These are phyloP conservation scores for Wallacemonas sp. DNA, from an alignment of 208 protist species.

Conservation along the genomic window DNA sequence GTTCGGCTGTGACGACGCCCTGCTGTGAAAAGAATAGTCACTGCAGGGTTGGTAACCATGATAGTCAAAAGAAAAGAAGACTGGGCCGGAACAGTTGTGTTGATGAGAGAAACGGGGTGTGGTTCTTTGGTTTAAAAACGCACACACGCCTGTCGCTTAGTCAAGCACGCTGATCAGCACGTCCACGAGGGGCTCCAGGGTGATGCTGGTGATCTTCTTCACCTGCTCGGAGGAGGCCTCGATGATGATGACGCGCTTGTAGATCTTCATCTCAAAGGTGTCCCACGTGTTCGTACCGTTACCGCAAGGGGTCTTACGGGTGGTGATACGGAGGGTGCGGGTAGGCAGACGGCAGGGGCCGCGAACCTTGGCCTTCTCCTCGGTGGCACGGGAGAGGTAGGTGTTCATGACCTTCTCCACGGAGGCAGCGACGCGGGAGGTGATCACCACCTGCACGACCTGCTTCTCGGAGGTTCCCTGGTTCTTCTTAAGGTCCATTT, in stretches of 20 bases:
- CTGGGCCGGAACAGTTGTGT: neutral
- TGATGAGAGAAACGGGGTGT: neutral
- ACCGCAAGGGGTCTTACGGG: constrained; percentile 99
- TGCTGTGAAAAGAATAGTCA: neutral
- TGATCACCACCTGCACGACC: constrained; percentile 98
- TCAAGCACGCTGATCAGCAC: constrained; percentile 67
- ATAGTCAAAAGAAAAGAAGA: neutral
- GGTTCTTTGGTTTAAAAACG: too few relatives aligned
- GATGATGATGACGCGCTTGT: constrained; percentile 99
- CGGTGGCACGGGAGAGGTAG: constrained; percentile 94
- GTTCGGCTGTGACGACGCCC: constrained; percentile 20
- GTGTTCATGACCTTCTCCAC: constrained; percentile 98
- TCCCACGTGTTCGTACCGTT: constrained; percentile 99
- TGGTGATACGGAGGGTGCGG: constrained; percentile 97
- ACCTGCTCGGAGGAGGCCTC: constrained; percentile 87
- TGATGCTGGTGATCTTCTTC: constrained; percentile 93
- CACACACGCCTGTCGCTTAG: too few relatives aligned
- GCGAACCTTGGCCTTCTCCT: constrained; percentile 95
- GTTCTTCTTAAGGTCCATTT: constrained; percentile 88
- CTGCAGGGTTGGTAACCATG: constrained; percentile 5
- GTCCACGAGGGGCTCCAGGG: constrained; percentile 86
- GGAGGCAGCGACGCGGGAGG: constrained; percentile 95
- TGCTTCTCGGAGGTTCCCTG: constrained; percentile 56
- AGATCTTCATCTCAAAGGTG: constrained; percentile 99
- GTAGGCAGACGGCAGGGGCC: constrained; percentile 99